Evolutionary conservation across 2,329 filamentous ascomycete species (phyloP), one percentile per base, ranked within the genome.

Genomic region (Trichoderma simmonsii): DNA sequence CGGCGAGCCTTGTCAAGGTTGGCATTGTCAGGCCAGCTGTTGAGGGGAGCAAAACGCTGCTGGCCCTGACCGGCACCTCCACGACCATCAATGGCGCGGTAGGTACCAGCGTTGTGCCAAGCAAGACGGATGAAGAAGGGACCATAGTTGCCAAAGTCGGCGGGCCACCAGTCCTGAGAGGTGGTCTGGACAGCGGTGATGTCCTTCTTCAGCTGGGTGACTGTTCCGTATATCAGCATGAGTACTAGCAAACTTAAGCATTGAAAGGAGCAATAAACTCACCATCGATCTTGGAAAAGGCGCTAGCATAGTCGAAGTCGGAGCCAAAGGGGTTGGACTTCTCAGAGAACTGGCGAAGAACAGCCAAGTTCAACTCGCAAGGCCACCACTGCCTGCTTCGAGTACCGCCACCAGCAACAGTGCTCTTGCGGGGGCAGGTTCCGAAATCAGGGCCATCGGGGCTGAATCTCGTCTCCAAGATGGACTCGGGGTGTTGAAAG

Each of bases 131-230:
- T 86, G 80, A 94, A 93, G 36, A 94, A 86, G 81, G 92, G 91
- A 75, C 92, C 92, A 76, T 94, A 94, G 85, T 93, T 90, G 73
- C 92, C 92, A 77, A 92, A 93, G 79, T 94, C 92, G 34, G 92
- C 92, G 1, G 92, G 92, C 92, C 92, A 94, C 88, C 88, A 94
- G 54, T 92, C 89, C 82, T 94, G 89, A 3, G 91, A 93, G 79
- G 93, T 89, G 69, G 92, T 94, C 90, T 93, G 91, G 77, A 94
- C 78, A 14, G 83, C 84, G 24, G 84, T 77, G 15, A 94, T 81
- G 79, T 94, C 92, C 82, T 92, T 90, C 89, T 94, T 94, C 76
- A 94, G 81, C 30, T 83, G 91, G 73, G 87, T 83, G 11, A 73
- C 72, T 73, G 15, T 32, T 32, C 7, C 18, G 4, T 6, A 57